These are phyloP conservation scores for Fusarium sp. DNA, from an alignment of 2,329 filamentous ascomycete species.

Conservation along the genomic window DNA sequence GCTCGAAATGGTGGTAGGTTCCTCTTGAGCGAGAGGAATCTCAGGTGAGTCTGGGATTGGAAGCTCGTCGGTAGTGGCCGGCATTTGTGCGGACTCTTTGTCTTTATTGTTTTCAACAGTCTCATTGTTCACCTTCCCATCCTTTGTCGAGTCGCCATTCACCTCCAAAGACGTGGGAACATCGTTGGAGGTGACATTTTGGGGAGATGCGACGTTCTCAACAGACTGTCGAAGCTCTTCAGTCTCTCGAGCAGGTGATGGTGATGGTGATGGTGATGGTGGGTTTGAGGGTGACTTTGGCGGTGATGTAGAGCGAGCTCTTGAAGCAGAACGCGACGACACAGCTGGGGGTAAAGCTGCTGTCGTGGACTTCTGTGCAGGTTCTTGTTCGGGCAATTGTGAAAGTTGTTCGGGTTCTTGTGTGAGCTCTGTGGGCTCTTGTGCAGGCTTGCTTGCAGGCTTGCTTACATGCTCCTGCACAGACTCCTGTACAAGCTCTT, in stretches of 20 bases:
- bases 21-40: slow-evolving; percentile 19
- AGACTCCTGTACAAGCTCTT: not conserved
- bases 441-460: not conserved
- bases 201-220: not conserved
- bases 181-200: not conserved
- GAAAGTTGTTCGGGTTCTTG: not conserved
- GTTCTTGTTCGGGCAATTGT: not conserved
- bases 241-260: slow-evolving; percentile 3
- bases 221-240: slow-evolving; percentile 2
- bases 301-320: not conserved
- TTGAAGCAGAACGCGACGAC: slow-evolving; percentile 2
- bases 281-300: not conserved
- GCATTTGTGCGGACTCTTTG: slow-evolving; percentile 6
- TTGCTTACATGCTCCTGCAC: not conserved
- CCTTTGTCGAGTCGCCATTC: not conserved
- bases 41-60: slow-evolving; percentile 22
- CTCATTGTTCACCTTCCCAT: slow-evolving; percentile 13
- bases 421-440: not conserved
- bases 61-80: not conserved
- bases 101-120: slow-evolving; percentile 6
- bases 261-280: not conserved
- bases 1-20: slow-evolving; percentile 22
- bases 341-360: not conserved
- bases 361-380: not conserved
- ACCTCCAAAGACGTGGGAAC: slow-evolving; percentile 4